A percentile compares a stretch with the other conserved stretches of the same genome.
Evolutionary conservation across 225 moss, liverwort and hornwort species (phyloP).

Genomic region (Marchantia paleacea): DNA sequence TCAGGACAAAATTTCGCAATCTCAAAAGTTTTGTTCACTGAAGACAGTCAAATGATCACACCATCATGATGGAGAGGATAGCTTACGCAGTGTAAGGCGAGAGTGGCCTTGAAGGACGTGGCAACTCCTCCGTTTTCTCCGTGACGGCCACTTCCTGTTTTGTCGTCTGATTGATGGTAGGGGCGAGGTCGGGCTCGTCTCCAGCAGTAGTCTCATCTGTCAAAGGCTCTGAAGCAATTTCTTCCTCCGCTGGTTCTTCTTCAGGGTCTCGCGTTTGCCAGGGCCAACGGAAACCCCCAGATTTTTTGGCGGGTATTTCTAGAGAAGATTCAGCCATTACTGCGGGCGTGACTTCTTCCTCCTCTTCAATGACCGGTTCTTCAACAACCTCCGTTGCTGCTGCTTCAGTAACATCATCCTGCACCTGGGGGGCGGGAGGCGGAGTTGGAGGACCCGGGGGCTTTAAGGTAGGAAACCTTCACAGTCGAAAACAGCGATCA

Average conservation of each 20-base stretch:
- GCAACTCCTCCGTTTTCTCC: conserved; percentile 13
- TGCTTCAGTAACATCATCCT: not conserved
- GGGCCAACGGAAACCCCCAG: conserved; percentile 26
- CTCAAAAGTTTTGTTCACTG: too few relatives aligned
- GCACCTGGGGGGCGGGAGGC: not conserved
- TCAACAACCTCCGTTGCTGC: not conserved
- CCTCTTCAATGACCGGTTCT: not conserved
- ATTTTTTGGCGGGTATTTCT: not conserved
- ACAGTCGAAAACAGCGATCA: not conserved
- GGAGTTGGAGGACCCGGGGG: conserved; percentile 26
- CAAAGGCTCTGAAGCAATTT: not conserved
- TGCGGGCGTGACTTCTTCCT: not conserved
- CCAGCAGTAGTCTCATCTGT: not conserved
- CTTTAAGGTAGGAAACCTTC: conserved; percentile 30
- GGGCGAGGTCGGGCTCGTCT: not conserved
- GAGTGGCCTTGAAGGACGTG: conserved; percentile 18
- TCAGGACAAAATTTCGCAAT: too few relatives aligned
- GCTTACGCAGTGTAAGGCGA: conserved; percentile 36
- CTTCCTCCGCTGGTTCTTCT: not conserved
- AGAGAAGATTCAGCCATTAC: not conserved
- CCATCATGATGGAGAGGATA: not conserved
- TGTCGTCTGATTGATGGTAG: conserved; percentile 2
- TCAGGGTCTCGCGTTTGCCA: conserved; percentile 16
- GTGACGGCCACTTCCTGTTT: not conserved
- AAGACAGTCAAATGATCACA: too few relatives aligned